These are phyloP conservation scores for Candida manassasensis DNA, from an alignment of 805 yeast species.

Conservation along the genomic window DNA sequence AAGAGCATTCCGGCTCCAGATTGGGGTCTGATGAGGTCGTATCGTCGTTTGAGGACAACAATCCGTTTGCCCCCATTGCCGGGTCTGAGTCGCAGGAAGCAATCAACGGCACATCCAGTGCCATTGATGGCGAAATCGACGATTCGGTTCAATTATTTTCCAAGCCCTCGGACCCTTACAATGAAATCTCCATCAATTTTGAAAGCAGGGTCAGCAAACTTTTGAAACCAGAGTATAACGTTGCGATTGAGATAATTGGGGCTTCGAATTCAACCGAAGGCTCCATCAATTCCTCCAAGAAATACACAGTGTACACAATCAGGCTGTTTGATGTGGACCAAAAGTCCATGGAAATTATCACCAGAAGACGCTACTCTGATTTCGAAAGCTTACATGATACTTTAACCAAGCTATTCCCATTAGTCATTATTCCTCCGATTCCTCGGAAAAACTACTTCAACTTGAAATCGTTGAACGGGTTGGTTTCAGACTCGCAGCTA, in stretches of 20 bases:
- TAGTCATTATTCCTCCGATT: slow-evolving; percentile 85
- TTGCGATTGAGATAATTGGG: slow-evolving; percentile 52
- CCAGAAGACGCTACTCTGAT: slow-evolving; percentile 82
- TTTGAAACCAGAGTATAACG: slow-evolving; percentile 24
- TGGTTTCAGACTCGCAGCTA: slow-evolving; percentile 15
- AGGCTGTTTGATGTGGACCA: slow-evolving; percentile 37
- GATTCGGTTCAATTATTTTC: slow-evolving; percentile 14
- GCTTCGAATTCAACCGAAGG: slow-evolving; percentile 88
- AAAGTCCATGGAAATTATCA: slow-evolving; percentile 49
- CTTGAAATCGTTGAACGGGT: slow-evolving; percentile 29
- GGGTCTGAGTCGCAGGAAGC: too few relatives aligned
- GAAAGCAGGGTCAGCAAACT: slow-evolving; percentile 35
- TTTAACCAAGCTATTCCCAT: slow-evolving; percentile 69
- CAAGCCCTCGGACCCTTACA: not conserved
- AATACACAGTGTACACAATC: slow-evolving; percentile 79
- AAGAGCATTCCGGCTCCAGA: too few relatives aligned
- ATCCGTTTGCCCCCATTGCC: too few relatives aligned
- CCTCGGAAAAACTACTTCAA: slow-evolving; percentile 52
- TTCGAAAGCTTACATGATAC: slow-evolving; percentile 78
- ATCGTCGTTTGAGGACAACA: slow-evolving; percentile 22
- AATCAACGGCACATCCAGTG: slow-evolving; percentile 25
- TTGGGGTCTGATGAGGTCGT: too few relatives aligned
- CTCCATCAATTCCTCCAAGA: slow-evolving; percentile 50
- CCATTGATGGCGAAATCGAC: too few relatives aligned
- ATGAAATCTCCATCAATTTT: slow-evolving; percentile 5